A percentile compares a stretch with the other conserved stretches of the same genome.
Evolutionary conservation across 768 basidiomycete species (phyloP).

Genomic region (Boletus speciosus): DNA sequence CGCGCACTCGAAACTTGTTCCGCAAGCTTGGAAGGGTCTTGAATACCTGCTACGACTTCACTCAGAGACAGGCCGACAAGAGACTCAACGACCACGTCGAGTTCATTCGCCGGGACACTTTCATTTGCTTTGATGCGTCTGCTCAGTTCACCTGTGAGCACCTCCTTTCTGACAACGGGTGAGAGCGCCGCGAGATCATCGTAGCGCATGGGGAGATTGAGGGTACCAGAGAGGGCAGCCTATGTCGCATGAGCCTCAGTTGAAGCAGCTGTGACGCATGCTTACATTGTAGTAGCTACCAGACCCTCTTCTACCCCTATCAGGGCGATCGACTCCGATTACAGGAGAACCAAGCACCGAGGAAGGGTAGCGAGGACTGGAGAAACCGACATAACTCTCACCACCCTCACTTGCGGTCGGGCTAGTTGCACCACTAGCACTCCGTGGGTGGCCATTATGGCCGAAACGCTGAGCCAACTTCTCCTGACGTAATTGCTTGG

Average conservation of each 20-base stretch:
- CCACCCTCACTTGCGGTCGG: conserved; percentile 81
- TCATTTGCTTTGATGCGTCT: conserved; percentile 64
- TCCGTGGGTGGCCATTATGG: conserved; percentile 77
- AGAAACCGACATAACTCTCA: conserved; percentile 70
- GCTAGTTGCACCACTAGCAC: conserved; percentile 79
- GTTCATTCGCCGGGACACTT: conserved; percentile 49
- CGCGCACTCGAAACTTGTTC: conserved; percentile 55
- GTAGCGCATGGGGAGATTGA: conserved; percentile 82
- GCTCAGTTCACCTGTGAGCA: conserved; percentile 78
- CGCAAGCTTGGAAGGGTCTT: conserved; percentile 62
- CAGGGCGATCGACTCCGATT: conserved; percentile 50
- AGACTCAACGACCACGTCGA: conserved; percentile 67
- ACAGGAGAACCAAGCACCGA: conserved; percentile 55
- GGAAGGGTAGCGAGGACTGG: conserved; percentile 61
- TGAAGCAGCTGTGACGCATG: not conserved
- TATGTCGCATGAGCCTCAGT: conserved; percentile 26
- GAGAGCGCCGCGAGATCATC: conserved; percentile 80
- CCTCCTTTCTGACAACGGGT: conserved; percentile 84
- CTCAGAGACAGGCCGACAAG: conserved; percentile 68
- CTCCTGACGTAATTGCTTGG: conserved; percentile 87
- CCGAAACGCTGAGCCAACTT: conserved; percentile 81
- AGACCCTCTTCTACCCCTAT: conserved; percentile 71
- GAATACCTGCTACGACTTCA: conserved; percentile 74
- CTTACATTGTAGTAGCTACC: conserved; percentile 84
- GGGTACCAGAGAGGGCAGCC: conserved; percentile 79